Evolutionary conservation across 768 basidiomycete species (phyloP).

Genomic region (Rubroboletus pulcherrimus): DNA sequence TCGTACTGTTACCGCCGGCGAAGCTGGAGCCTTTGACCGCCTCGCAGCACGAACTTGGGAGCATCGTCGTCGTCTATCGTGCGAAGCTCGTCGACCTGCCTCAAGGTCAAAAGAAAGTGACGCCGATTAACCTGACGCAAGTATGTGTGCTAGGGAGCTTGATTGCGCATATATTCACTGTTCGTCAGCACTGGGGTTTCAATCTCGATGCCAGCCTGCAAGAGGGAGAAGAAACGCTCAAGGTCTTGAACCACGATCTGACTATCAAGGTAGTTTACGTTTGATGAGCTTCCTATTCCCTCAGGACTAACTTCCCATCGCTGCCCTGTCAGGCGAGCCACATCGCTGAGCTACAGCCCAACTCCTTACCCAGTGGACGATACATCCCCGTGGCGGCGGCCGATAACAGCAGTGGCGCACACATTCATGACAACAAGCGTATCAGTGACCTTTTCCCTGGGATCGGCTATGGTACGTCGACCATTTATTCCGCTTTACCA

Average conservation of each 20-base stretch:
- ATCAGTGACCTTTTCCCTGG: conserved; percentile 59
- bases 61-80: conserved; percentile 63
- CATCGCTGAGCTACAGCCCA: conserved; percentile 48
- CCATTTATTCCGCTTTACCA: background rate
- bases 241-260: conserved; percentile 49
- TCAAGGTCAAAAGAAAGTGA: conserved; percentile 43
- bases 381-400: conserved; percentile 46
- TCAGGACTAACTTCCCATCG: background rate
- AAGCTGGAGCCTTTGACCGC: conserved; percentile 23
- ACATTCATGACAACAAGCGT: conserved; percentile 45
- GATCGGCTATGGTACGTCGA: conserved; percentile 52
- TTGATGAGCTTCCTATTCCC: background rate
- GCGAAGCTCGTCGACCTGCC: conserved; percentile 53
- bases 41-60: conserved; percentile 54
- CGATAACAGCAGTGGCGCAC: conserved; percentile 34
- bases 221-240: conserved; percentile 38
- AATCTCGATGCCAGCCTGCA: conserved; percentile 69
- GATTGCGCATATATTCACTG: background rate
- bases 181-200: conserved; percentile 75
- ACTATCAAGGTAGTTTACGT: conserved; percentile 34
- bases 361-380: conserved; percentile 50
- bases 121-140: conserved; percentile 75
- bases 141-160: conserved; percentile 33
- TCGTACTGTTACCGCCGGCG: conserved; percentile 43
- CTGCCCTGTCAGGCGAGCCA: conserved; percentile 43